Conservation (phyloP, 495 filamentous ascomycete species). For the Lepraria neglecta region DNA sequence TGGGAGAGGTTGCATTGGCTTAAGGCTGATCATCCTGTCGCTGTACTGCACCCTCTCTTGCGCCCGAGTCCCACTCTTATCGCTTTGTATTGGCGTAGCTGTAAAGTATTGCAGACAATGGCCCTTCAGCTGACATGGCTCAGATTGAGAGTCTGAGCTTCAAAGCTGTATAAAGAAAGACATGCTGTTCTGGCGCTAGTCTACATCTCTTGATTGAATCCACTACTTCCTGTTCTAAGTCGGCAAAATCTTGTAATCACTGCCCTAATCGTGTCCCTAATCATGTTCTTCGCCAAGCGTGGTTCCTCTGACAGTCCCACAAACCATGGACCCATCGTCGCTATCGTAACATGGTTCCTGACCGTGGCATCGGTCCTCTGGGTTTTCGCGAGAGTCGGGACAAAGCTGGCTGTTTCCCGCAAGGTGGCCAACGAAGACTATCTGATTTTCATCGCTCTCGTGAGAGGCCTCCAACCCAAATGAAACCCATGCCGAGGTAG, state of each 20-base stretch:
- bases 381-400: slow-evolving; percentile 10
- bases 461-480: not conserved
- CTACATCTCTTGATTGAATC: not conserved
- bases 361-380: slow-evolving; percentile 15
- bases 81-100: too few relatives aligned
- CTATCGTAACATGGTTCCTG: slow-evolving; percentile 18
- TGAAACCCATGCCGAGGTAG: not conserved
- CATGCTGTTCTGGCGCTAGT: not conserved
- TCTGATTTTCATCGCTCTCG: not conserved
- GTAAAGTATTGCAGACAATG: too few relatives aligned
- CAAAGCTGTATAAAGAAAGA: not conserved
- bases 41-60: too few relatives aligned
- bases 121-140: too few relatives aligned
- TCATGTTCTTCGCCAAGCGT: not conserved
- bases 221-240: not conserved
- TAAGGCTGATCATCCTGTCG: too few relatives aligned
- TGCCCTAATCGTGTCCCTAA: not conserved
- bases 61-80: too few relatives aligned
- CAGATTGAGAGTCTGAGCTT: too few relatives aligned
- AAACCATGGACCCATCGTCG: not conserved
- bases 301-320: not conserved
- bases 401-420: slow-evolving; percentile 9
- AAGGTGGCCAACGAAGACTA: slow-evolving; percentile 9
- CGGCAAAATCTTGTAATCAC: not conserved
- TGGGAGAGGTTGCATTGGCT: too few relatives aligned